Percentiles rank a stretch among this genome's conserved stretches.
phyloP scores from a whole-genome alignment of 257 asterid species.

The Gentiana straminea region DNA sequence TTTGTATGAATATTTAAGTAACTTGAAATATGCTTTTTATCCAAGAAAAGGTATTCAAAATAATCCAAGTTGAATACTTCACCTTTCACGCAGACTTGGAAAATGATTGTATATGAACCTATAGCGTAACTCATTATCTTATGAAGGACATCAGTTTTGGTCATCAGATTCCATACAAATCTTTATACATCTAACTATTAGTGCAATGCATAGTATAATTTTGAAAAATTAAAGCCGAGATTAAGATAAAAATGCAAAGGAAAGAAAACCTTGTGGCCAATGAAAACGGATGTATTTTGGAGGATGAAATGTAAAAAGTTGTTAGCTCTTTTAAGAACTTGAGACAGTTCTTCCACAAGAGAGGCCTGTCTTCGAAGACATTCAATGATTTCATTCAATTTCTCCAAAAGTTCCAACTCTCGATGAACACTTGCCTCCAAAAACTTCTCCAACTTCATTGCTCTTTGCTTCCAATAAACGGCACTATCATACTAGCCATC shows the following conservation, averaged over 20 bases:
- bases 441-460: constrained; percentile 56
- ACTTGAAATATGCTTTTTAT: neutral
- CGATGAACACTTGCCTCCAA: constrained; percentile 48
- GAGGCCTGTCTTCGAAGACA: constrained; percentile 68
- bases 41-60: neutral
- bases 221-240: too few species aligned
- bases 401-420: constrained; percentile 55
- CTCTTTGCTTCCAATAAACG: constrained; percentile 61
- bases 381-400: constrained; percentile 75
- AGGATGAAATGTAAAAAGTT: constrained; percentile 82
- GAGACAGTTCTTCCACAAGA: constrained; percentile 73
- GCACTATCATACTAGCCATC: constrained; percentile 62
- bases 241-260: too few species aligned
- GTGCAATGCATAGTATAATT: too few species aligned
- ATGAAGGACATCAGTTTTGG: constrained; percentile 14
- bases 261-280: constrained; percentile 67
- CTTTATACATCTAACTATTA: too few species aligned
- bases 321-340: constrained; percentile 69
- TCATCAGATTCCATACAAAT: neutral
- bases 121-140: constrained; percentile 78
- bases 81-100: constrained; percentile 86
- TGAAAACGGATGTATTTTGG: constrained; percentile 88
- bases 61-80: constrained; percentile 2
- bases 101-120: constrained; percentile 94
- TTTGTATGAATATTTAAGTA: constrained; percentile 4